Conservation (phyloP, 1,284 basidiomycete genomes). For the Melampsora larici-populina region DNA sequence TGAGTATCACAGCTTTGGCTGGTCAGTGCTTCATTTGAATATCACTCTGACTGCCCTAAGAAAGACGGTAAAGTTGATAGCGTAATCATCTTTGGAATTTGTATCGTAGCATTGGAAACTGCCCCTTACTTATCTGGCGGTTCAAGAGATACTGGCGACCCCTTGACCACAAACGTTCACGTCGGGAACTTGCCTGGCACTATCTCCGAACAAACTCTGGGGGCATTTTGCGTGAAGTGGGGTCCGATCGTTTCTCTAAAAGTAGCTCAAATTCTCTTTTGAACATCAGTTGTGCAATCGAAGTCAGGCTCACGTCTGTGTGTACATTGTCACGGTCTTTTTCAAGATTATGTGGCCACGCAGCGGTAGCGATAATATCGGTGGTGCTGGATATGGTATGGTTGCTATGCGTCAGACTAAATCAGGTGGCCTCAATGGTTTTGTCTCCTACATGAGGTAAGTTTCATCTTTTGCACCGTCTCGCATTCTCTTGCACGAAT, state of each 20-base stretch:
- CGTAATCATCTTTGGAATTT: background rate
- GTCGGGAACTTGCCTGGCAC: slow-evolving; percentile 49
- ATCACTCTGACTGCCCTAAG: background rate
- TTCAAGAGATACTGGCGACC: slow-evolving; percentile 48
- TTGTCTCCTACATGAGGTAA: slow-evolving; percentile 85
- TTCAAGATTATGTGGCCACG: slow-evolving; percentile 49
- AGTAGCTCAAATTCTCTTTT: slow-evolving; percentile 22
- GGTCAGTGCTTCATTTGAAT: slow-evolving; percentile 23
- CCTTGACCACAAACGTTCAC: slow-evolving; percentile 52
- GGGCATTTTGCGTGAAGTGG: slow-evolving; percentile 49
- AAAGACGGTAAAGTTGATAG: slow-evolving; percentile 2
- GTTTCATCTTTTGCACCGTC: background rate
- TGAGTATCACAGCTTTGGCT: slow-evolving; percentile 38
- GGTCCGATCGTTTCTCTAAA: slow-evolving; percentile 52
- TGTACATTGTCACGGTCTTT: slow-evolving; percentile 23
- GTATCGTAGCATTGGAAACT: slow-evolving; percentile 36
- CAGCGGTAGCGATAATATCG: slow-evolving; percentile 45
- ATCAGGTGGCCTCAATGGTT: slow-evolving; percentile 76
- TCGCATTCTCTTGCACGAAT: background rate
- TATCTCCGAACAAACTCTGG: slow-evolving; percentile 49
- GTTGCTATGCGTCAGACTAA: slow-evolving; percentile 66
- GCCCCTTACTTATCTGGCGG: slow-evolving; percentile 44
- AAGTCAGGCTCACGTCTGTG: slow-evolving; percentile 19
- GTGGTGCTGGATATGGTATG: slow-evolving; percentile 64
- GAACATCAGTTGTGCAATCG: slow-evolving; percentile 58